These are phyloP conservation scores for Verbena officinalis DNA, from an alignment of 257 asterid genomes.

Conservation along the genomic window DNA sequence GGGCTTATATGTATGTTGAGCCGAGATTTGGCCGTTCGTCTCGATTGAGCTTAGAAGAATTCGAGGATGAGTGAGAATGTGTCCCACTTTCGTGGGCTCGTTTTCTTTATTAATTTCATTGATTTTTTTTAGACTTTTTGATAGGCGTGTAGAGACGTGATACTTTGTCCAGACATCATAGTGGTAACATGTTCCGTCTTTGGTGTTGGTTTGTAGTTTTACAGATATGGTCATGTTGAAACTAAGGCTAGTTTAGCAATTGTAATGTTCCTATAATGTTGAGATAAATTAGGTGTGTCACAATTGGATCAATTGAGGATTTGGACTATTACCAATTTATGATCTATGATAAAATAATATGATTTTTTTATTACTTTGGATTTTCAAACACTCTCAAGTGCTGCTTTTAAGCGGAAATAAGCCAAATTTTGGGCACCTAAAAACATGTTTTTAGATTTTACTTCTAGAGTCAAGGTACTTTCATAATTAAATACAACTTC, in stretches of 20 bases:
- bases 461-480: too few relatives aligned
- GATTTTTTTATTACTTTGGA: too few relatives aligned
- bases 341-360: too few relatives aligned
- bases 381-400: too few relatives aligned
- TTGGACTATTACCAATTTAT: neutral
- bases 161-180: constrained; percentile 9
- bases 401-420: too few relatives aligned
- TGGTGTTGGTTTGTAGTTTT: neutral
- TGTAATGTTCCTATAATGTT: neutral
- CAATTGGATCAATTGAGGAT: neutral
- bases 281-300: neutral
- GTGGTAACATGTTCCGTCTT: neutral
- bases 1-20: constrained; percentile 59
- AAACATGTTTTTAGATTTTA: too few relatives aligned
- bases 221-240: neutral
- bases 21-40: constrained; percentile 34
- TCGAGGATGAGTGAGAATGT: constrained; percentile 40
- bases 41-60: constrained; percentile 21
- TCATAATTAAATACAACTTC: too few relatives aligned
- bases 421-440: too few relatives aligned
- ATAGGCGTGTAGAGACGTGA: neutral
- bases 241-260: neutral
- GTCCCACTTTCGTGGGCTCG: neutral
- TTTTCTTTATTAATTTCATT: neutral
- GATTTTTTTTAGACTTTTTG: neutral